Conservation (phyloP, 352 stramenopile genomes). For the Thraustochytrium sp. region DNA sequence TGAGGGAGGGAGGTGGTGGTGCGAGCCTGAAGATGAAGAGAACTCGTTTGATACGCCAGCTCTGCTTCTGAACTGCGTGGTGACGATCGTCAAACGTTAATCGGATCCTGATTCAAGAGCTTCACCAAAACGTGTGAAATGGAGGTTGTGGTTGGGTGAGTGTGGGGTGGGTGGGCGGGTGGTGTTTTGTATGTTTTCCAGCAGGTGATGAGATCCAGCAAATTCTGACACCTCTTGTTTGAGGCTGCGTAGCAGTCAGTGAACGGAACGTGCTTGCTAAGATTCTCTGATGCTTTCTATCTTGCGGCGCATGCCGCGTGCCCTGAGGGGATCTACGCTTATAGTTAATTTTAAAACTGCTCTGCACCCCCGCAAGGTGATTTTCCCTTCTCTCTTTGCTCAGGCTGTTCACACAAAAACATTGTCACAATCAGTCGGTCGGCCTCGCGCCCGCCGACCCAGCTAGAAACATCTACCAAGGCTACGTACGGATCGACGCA, state of each 20-base stretch:
- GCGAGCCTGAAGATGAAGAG: constrained; percentile 18
- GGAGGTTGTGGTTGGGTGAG: background rate
- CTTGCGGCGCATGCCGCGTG: too few species aligned
- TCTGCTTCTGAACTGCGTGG: constrained; percentile 27
- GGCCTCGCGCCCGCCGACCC: too few species aligned
- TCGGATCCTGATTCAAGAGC: background rate
- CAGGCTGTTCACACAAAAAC: too few species aligned
- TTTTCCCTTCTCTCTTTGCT: too few species aligned
- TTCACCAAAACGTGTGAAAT: background rate
- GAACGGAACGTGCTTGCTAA: constrained; percentile 8
- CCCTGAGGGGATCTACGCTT: too few species aligned
- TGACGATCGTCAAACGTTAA: constrained; percentile 12
- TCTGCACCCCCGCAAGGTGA: too few species aligned
- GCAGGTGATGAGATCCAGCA: constrained; percentile 12
- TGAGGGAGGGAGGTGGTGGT: too few species aligned
- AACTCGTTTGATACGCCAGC: constrained; percentile 25
- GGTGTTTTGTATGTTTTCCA: background rate
- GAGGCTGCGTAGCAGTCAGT: background rate
- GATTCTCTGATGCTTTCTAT: background rate
- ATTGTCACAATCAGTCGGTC: too few species aligned
- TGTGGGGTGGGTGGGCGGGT: background rate
- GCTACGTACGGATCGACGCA: too few species aligned
- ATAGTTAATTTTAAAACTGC: too few species aligned
- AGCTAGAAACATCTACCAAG: too few species aligned
- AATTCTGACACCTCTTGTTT: constrained; percentile 36